Conservation (phyloP, 306 rosid genomes). For the Purshia tridentata region DNA sequence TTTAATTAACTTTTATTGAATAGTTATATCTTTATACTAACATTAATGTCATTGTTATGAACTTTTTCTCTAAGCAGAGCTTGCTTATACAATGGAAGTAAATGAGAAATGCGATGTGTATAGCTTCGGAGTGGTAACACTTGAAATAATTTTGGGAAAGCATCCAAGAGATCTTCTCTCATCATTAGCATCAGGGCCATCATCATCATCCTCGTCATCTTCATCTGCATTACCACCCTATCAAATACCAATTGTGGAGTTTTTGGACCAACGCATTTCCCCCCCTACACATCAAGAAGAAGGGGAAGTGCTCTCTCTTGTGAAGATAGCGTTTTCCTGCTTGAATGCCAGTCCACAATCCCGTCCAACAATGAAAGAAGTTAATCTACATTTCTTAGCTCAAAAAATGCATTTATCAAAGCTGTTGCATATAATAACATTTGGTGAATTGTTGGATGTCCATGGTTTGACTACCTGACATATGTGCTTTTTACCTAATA, state of each 20-base stretch:
- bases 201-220: fast-evolving
- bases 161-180: no score
- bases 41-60: no score
- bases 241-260: neutral
- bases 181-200: neutral
- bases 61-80: no score
- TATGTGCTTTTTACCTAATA: no score
- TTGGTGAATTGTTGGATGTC: neutral
- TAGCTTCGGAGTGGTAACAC: no score
- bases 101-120: no score
- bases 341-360: neutral
- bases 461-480: neutral
- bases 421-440: neutral
- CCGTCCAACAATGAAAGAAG: constrained; percentile 13
- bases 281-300: neutral
- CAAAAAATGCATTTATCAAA: neutral
- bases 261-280: constrained; percentile 12
- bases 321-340: constrained; percentile 3
- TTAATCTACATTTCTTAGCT: neutral
- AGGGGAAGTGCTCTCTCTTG: neutral
- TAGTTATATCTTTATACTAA: no score
- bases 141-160: no score
- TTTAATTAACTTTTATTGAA: no score
- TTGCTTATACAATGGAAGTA: no score
- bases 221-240: neutral